phyloP scores from a whole-genome alignment of 177 flowering plant species.

The Tripterygium wilfordii region DNA sequence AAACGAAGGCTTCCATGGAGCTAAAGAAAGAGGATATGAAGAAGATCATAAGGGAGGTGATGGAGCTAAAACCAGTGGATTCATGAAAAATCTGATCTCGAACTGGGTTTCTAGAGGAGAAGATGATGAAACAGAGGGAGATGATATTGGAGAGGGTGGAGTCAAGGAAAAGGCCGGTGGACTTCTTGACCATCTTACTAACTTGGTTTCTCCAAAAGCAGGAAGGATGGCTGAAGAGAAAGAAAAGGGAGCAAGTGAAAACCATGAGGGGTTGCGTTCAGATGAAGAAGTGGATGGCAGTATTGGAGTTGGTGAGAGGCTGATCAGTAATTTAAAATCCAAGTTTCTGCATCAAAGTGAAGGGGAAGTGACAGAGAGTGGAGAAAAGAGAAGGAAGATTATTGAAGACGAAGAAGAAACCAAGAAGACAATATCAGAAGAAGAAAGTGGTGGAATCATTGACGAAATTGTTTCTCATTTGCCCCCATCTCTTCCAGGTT shows the following conservation, averaged over 20 bases:
- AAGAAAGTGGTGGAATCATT: conserved; percentile 26
- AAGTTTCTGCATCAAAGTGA: conserved; percentile 18
- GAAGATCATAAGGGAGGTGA: too few relatives aligned
- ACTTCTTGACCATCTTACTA: conserved; percentile 19
- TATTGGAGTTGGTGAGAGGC: conserved; percentile 20
- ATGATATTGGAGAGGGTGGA: neutral
- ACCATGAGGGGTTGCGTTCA: neutral
- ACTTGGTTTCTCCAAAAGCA: conserved; percentile 22
- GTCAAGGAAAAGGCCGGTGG: conserved; percentile 23
- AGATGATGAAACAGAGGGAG: neutral
- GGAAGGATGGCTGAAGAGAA: conserved; percentile 1
- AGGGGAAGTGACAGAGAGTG: conserved; percentile 7
- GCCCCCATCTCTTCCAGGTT: conserved; percentile 35
- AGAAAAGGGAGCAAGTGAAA: neutral
- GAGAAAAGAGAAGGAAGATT: neutral
- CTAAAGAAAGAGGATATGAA: too few relatives aligned
- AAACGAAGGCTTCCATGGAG: too few relatives aligned
- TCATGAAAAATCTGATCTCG: neutral
- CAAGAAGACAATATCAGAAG: conserved; percentile 1
- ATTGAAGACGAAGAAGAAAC: neutral
- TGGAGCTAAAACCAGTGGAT: neutral
- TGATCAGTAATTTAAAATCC: conserved; percentile 18
- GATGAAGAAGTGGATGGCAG: neutral
- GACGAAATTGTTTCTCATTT: conserved; percentile 37
- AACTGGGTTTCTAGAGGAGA: conserved; percentile 11